Conservation (phyloP, 306 rosid species). For the Hippophae gyantsensis region DNA sequence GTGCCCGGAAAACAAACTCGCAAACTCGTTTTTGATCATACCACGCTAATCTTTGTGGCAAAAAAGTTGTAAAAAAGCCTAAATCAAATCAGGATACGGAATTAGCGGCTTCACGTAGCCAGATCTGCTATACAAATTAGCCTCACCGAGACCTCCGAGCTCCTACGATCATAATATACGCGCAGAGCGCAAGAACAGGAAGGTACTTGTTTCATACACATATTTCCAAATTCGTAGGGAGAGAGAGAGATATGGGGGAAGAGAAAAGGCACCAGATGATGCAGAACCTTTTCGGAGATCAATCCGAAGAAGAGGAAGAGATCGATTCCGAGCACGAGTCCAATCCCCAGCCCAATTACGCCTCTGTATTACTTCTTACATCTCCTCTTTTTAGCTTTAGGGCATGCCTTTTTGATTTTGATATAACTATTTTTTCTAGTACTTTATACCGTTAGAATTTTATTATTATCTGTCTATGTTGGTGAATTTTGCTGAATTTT, state of each 20-base stretch:
- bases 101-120: too few species aligned
- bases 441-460: neutral
- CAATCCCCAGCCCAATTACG: conserved; percentile 67
- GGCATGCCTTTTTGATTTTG: neutral
- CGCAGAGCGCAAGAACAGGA: too few species aligned
- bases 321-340: conserved; percentile 94
- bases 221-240: neutral
- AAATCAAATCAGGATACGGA: too few species aligned
- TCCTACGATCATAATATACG: too few species aligned
- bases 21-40: too few species aligned
- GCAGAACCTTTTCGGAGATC: conserved; percentile 97
- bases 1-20: too few species aligned
- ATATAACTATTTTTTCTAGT: too few species aligned
- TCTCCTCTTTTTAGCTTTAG: neutral
- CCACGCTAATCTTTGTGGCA: too few species aligned
- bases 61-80: too few species aligned
- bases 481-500: too few species aligned
- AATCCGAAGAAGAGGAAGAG: conserved; percentile 91
- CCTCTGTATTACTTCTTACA: conserved; percentile 35
- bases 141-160: too few species aligned
- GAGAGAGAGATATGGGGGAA: conserved; percentile 46
- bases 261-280: conserved; percentile 98
- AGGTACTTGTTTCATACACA: neutral
- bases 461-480: neutral
- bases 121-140: too few species aligned